Evolutionary conservation across 441 rosid species (phyloP).

Genomic region (Lepidium campestre): DNA sequence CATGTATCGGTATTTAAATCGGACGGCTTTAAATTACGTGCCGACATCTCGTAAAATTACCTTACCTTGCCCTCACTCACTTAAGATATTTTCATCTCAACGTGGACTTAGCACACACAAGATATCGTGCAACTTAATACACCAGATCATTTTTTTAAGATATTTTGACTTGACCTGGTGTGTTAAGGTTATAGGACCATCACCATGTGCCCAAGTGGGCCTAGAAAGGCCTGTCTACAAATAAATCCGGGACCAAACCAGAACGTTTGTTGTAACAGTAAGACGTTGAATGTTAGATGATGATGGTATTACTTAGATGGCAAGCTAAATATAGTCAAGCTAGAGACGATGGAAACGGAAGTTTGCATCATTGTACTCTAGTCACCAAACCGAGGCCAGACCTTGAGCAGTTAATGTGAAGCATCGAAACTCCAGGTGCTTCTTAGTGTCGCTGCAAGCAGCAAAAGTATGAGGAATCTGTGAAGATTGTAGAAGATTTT

Average conservation of each 20-base stretch:
- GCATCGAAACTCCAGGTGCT: constrained; percentile 57
- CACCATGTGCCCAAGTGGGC: background rate
- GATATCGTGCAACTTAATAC: background rate
- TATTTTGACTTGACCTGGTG: background rate
- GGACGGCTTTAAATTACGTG: constrained; percentile 2
- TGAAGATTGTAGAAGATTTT: too few relatives aligned
- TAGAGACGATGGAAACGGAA: background rate
- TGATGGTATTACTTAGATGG: background rate
- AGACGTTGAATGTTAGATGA: background rate
- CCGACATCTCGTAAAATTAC: background rate
- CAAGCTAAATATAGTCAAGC: background rate
- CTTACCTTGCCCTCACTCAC: background rate
- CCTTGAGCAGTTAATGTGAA: constrained; percentile 46
- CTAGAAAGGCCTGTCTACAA: background rate
- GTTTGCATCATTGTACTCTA: constrained; percentile 22
- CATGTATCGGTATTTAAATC: background rate
- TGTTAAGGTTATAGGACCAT: background rate
- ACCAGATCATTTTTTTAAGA: background rate
- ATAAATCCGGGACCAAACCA: background rate
- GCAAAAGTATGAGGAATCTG: too few relatives aligned
- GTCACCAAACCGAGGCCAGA: constrained; percentile 45
- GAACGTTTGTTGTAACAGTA: background rate
- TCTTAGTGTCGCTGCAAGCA: too few relatives aligned
- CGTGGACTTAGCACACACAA: background rate
- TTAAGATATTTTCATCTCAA: background rate